Evolutionary conservation across 1,284 basidiomycete genomes (phyloP), one percentile per base, ranked within the genome.

Genomic region (Cryptococcus floricola): DNA sequence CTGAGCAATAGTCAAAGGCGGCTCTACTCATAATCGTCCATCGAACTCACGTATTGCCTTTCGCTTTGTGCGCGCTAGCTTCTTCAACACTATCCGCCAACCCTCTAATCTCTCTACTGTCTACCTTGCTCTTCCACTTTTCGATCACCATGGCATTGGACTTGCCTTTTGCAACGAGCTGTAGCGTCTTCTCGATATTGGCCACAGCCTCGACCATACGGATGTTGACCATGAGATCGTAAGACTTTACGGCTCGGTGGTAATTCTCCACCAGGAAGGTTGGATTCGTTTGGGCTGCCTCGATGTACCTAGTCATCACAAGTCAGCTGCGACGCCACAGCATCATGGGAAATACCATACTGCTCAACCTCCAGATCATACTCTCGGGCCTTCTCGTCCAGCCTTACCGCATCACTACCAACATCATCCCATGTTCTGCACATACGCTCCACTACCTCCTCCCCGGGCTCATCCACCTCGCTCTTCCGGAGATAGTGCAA

Each of bases 21-120:
- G 38, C 34, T 48, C 37, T 48, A 38, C 27, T 31, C 31, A 31
- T 31, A 3, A 31, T 31, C 31, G 31, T 7, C 31, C 10, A 31
- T 7, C 12, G 13, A 7, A 55, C 54, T 44, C 25, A 51, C 54
- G 19, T 8, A 55, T 55, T 55, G 9, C 54, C 54, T 23, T 55
- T 55, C 3, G 7, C 16, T 18, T 55, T 55, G 25, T 31, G 43
- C 19, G 6, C 54, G 39, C 50, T 48, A 23, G 25, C 54, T 34
- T 50, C 23, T 25, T 14, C 25, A n/a, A 50, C 48, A 28, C 41
- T 28, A 3, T 27, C 48, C 23, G 27, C 16, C 48, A 50, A 38
- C 3, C 37, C 27, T 12, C 16, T 41, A 1, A 42, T 25, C 6
- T 7, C 38, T 1, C 43, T 25, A 18, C 14, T 42, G 1, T 39